These are phyloP conservation scores for Aciculosporium take DNA, from an alignment of 2,329 filamentous ascomycete species.

Conservation along the genomic window DNA sequence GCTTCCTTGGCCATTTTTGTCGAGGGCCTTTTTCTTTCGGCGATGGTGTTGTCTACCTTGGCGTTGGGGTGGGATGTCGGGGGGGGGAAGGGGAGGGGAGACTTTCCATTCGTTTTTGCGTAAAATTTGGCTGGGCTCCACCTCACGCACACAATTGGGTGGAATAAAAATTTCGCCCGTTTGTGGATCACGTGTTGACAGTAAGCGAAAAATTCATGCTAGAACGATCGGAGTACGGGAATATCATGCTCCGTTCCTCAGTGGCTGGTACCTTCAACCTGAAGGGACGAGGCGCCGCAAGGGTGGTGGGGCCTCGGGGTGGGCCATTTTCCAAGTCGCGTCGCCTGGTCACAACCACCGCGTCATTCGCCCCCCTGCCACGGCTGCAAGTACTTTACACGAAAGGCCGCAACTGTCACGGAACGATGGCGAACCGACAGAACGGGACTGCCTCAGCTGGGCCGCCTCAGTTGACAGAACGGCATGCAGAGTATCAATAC, in stretches of 20 bases:
- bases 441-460: background rate
- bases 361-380: background rate
- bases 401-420: background rate
- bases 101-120: conserved; percentile 3
- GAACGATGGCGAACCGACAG: background rate
- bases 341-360: background rate
- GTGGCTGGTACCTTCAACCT: background rate
- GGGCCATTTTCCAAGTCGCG: conserved; percentile 4
- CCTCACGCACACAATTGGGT: background rate
- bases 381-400: conserved; percentile 4
- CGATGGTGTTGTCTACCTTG: conserved; percentile 18
- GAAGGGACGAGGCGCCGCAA: no score
- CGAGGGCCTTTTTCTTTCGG: conserved; percentile 15
- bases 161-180: background rate
- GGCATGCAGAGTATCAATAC: conserved; percentile 87
- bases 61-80: conserved; percentile 15
- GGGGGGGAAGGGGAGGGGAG: conserved; percentile 12
- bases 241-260: background rate
- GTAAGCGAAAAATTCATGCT: conserved; percentile 8
- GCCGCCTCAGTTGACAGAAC: background rate
- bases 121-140: conserved; percentile 12
- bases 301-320: background rate
- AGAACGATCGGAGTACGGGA: background rate
- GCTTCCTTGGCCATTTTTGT: conserved; percentile 45
- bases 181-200: conserved; percentile 17